These are phyloP conservation scores for Onygena corvina DNA, from an alignment of 2,329 filamentous ascomycete species.

Conservation along the genomic window DNA sequence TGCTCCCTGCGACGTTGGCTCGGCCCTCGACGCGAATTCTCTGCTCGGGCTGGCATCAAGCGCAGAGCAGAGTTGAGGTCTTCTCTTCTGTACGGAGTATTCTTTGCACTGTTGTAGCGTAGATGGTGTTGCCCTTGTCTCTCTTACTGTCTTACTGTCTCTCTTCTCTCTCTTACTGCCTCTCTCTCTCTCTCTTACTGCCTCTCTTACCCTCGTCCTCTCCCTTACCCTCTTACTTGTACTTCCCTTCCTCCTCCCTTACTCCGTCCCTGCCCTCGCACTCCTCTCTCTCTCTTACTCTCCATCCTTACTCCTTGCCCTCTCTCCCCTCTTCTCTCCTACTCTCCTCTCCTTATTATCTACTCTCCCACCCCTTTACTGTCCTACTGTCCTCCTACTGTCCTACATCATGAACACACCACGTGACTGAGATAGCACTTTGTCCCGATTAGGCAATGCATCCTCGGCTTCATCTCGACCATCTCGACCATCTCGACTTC, in stretches of 20 bases:
- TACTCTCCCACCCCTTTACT: neutral
- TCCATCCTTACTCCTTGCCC: neutral
- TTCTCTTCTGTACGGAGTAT: neutral
- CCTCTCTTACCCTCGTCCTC: neutral
- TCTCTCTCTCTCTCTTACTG: no score
- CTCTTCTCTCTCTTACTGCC: neutral
- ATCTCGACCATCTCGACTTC: neutral
- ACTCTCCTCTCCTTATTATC: neutral
- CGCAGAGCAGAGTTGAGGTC: no score
- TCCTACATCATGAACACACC: no score
- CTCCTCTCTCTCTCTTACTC: no score
- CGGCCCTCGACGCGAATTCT: no score
- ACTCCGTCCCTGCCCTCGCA: neutral
- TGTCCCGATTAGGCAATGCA: conserved; percentile 3
- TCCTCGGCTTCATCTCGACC: neutral
- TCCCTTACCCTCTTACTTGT: neutral
- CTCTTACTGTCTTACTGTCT: neutral
- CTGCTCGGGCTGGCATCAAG: no score
- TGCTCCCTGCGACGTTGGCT: no score
- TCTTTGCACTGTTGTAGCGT: neutral
- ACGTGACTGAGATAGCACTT: neutral
- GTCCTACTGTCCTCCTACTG: no score
- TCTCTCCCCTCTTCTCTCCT: neutral
- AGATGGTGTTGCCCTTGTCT: no score
- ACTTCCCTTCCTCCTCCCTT: neutral